Evolutionary conservation across 140 eudicot genomes (phyloP).

Genomic region (Bidens hawaiensis): DNA sequence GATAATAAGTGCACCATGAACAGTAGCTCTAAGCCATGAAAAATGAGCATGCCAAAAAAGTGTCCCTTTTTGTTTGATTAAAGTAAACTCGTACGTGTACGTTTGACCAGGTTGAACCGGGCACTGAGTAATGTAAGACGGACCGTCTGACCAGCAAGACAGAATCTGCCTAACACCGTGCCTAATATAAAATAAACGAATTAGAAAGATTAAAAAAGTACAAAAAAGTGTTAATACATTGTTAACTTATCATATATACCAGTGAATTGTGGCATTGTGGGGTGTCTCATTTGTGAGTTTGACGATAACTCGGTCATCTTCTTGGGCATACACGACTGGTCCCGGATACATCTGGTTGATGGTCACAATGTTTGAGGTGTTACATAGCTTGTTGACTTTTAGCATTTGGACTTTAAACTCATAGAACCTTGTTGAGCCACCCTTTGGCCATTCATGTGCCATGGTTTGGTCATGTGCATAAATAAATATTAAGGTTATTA

Average conservation of each 20-base stretch:
- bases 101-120: slow-evolving; percentile 73
- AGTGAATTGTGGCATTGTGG: slow-evolving; percentile 63
- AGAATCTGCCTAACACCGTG: slow-evolving; percentile 69
- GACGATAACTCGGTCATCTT: slow-evolving; percentile 53
- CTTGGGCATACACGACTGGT: slow-evolving; percentile 66
- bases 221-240: not conserved
- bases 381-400: slow-evolving; percentile 52
- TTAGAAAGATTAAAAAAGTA: not conserved
- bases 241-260: slow-evolving; percentile 37
- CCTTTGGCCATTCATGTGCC: slow-evolving; percentile 48
- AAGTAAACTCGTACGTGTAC: slow-evolving; percentile 57
- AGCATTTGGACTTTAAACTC: slow-evolving; percentile 69
- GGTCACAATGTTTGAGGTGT: slow-evolving; percentile 43
- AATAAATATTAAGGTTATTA: slow-evolving; percentile 30
- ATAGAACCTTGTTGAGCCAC: slow-evolving; percentile 58
- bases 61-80: slow-evolving; percentile 63
- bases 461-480: slow-evolving; percentile 23
- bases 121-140: slow-evolving; percentile 71
- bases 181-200: slow-evolving; percentile 28
- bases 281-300: slow-evolving; percentile 60
- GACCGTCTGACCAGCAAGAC: slow-evolving; percentile 74
- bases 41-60: slow-evolving; percentile 75
- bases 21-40: slow-evolving; percentile 77
- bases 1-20: slow-evolving; percentile 65
- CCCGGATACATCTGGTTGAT: slow-evolving; percentile 66